These are phyloP conservation scores for Halophytophthora batemanensis DNA, from an alignment of 352 stramenopile species.

Conservation along the genomic window DNA sequence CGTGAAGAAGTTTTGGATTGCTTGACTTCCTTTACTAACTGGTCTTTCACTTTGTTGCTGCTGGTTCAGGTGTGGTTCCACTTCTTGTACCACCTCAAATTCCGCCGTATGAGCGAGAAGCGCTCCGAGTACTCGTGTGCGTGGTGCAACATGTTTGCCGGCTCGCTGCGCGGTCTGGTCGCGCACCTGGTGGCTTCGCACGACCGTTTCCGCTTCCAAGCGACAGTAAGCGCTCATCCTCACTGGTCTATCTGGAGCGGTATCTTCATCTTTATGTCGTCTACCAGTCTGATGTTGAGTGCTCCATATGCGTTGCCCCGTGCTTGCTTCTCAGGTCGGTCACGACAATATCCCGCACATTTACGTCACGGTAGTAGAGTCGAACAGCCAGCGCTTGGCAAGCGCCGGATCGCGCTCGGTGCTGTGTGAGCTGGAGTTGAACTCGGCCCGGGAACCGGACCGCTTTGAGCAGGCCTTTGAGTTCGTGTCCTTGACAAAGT, in stretches of 20 bases:
- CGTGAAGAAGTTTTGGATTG: neutral
- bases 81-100: conserved; percentile 79
- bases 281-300: neutral
- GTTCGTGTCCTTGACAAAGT: conserved; percentile 58
- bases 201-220: conserved; percentile 77
- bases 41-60: neutral
- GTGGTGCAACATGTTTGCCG: conserved; percentile 83
- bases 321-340: conserved; percentile 34
- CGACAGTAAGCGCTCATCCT: conserved; percentile 32
- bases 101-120: conserved; percentile 80
- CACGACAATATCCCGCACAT: conserved; percentile 83
- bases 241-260: too few relatives aligned
- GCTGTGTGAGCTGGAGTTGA: conserved; percentile 56
- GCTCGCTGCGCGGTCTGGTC: conserved; percentile 67
- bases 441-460: conserved; percentile 42
- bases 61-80: conserved; percentile 72
- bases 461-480: conserved; percentile 67
- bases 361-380: conserved; percentile 65
- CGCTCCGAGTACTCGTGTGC: conserved; percentile 76
- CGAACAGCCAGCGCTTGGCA: conserved; percentile 19
- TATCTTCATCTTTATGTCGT: neutral
- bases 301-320: neutral
- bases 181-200: conserved; percentile 77
- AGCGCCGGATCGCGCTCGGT: conserved; percentile 22
- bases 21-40: neutral